phyloP scores from a whole-genome alignment of 306 rosid genomes.

The Pyrus pyrifolia region DNA sequence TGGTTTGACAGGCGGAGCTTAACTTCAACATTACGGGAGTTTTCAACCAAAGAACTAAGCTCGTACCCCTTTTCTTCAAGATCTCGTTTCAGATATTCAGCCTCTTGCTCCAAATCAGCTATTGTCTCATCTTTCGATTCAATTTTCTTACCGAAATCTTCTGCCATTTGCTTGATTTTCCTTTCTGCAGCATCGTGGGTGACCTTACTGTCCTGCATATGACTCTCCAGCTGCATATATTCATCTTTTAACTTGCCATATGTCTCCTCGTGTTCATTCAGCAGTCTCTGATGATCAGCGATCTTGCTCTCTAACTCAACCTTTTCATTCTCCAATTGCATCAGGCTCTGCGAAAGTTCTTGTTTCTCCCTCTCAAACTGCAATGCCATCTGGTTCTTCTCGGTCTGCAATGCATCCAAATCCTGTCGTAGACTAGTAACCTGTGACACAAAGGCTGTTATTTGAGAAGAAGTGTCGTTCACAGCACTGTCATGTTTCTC shows the following conservation, averaged over 20 bases:
- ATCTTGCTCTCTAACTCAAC: conserved; percentile 37
- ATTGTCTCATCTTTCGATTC: conserved; percentile 51
- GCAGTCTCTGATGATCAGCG: conserved; percentile 33
- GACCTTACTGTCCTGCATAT: conserved; percentile 42
- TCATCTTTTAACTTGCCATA: conserved; percentile 49
- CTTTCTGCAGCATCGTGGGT: conserved; percentile 51
- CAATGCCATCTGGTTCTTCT: conserved; percentile 49
- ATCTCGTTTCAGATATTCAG: conserved; percentile 69
- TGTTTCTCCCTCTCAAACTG: conserved; percentile 37
- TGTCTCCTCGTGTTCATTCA: conserved; percentile 51
- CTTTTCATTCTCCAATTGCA: conserved; percentile 43
- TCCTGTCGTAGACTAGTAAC: conserved; percentile 47
- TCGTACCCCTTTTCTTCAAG: conserved; percentile 70
- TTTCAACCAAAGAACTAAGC: conserved; percentile 42
- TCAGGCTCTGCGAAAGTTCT: conserved; percentile 41
- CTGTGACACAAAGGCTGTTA: conserved; percentile 37
- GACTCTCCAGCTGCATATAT: conserved; percentile 39
- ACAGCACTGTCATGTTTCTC: conserved; percentile 37
- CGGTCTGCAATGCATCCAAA: conserved; percentile 42
- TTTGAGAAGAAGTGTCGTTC: conserved; percentile 47
- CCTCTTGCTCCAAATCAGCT: conserved; percentile 51
- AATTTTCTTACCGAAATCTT: conserved; percentile 29
- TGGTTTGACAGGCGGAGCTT: conserved; percentile 94
- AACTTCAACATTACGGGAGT: conserved; percentile 60
- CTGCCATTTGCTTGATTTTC: conserved; percentile 46